Evolutionary conservation across 164 flowering plant genomes (phyloP).

Genomic region (Vitis rotundifolia): DNA sequence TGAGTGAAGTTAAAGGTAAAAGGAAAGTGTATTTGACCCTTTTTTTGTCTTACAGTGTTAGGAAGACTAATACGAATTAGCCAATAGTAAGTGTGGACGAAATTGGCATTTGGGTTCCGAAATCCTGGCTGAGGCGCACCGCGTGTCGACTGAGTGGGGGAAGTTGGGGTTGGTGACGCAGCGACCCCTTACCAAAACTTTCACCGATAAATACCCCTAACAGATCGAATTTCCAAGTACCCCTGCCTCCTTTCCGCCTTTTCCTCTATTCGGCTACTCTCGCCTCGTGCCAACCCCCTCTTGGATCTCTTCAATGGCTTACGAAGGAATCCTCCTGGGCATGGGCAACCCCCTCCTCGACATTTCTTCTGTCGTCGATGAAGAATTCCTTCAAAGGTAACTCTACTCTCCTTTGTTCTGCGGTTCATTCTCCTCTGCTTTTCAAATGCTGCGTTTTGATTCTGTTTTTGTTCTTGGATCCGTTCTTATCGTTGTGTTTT

Average conservation of each 20-base stretch:
- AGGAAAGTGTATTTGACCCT: too few relatives aligned
- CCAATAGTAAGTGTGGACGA: too few relatives aligned
- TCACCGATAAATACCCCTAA: neutral
- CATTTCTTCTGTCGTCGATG: constrained; percentile 68
- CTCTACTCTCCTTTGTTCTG: neutral
- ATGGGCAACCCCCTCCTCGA: constrained; percentile 83
- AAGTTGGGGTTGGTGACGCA: too few relatives aligned
- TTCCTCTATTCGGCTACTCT: neutral
- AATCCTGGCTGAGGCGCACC: too few relatives aligned
- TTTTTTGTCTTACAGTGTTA: too few relatives aligned
- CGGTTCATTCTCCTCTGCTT: neutral
- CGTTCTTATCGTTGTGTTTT: neutral
- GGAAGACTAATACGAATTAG: too few relatives aligned
- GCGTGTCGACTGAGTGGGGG: too few relatives aligned
- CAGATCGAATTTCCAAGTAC: neutral
- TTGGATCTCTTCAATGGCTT: constrained; percentile 32
- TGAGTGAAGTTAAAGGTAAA: too few relatives aligned
- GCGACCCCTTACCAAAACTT: too few relatives aligned
- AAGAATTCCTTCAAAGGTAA: constrained; percentile 49
- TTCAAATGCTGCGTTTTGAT: neutral
- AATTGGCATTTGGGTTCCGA: too few relatives aligned
- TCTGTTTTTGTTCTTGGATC: neutral
- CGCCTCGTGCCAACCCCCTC: too few relatives aligned
- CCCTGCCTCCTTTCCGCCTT: neutral
- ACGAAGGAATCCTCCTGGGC: constrained; percentile 61